Evolutionary conservation across 371 early-diverging fungal species (phyloP), one percentile per base, ranked within the genome.

Genomic region (Mortierella sp.): DNA sequence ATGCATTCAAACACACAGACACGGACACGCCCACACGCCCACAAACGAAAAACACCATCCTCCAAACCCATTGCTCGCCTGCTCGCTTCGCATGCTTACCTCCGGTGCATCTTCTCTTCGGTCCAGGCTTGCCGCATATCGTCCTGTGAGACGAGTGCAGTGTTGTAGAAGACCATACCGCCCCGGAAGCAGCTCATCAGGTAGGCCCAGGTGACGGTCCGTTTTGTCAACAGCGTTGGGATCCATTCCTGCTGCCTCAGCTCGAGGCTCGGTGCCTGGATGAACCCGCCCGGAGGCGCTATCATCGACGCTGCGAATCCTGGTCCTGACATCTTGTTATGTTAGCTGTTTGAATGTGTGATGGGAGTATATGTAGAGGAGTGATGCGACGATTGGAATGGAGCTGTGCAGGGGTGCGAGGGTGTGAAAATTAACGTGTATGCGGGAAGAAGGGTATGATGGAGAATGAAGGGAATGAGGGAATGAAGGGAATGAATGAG

Each of bases 61-160:
- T 41, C 16, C n/a, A 5, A 14, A 2, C 24, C 29, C 10, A 41
- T 39, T 7, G 3, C n/a, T 63, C 3, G 1, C 61, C 1, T 22
- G 3, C 61, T 61, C 44, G 5, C 16, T 19, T 34, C 45, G 16
- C 47, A 16, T n/a, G 4, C 31, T 63, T 80, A 77, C 81, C 81
- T 76, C 31, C 77, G 77, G 29, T 80, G 77, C 66, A 77, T 70
- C 65, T 71, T 80, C 14, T 80, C 80, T 9, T 80, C 81, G 34
- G 65, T 31, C 76, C 71, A 79, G 43, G 72, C 41, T 2, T 29
- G 37, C 24, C 81, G 43, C 63, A 80, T 70, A 14, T 80, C 81
- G 1, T 66, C 65, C 26, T 66, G 74, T 0, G 81, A 63, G 40
- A 80, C 24, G 39, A 76, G 37, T 6, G 81, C 77, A 0, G 81